phyloP scores from a whole-genome alignment of 1,139 yeast species.

The Saccharomyces hybrid region DNA sequence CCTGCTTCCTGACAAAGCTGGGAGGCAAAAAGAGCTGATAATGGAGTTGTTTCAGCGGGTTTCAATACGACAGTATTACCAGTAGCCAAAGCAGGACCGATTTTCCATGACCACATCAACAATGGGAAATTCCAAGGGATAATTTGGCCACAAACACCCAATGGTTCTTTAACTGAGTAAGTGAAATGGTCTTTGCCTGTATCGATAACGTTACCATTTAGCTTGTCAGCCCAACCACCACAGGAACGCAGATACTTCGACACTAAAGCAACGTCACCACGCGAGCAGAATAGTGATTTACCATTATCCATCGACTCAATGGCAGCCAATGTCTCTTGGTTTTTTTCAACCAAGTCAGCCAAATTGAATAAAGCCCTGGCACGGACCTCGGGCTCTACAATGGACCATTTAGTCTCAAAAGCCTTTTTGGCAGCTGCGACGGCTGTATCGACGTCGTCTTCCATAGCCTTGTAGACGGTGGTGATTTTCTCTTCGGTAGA shows the following conservation, averaged over 20 bases:
- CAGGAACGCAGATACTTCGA: conserved; percentile 53
- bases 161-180: conserved; percentile 49
- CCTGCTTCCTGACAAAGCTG: conserved; percentile 62
- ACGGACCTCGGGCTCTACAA: conserved; percentile 43
- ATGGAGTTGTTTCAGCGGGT: conserved; percentile 81
- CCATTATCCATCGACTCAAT: conserved; percentile 76
- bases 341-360: conserved; percentile 53
- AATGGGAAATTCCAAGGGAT: conserved; percentile 89
- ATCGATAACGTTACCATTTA: conserved; percentile 57
- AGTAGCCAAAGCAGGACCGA: conserved; percentile 76
- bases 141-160: conserved; percentile 76
- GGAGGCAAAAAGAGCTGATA: conserved; percentile 64
- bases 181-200: conserved; percentile 48
- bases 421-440: conserved; percentile 42
- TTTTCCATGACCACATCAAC: conserved; percentile 72
- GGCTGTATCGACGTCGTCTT: conserved; percentile 43
- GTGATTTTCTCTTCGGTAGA: conserved; percentile 41
- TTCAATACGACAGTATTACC: conserved; percentile 78
- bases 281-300: conserved; percentile 49
- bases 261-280: conserved; percentile 52
- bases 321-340: conserved; percentile 45
- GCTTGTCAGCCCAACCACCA: conserved; percentile 74
- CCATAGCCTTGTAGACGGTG: conserved; percentile 40
- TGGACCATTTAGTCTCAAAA: conserved; percentile 37
- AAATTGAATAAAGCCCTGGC: conserved; percentile 48